These are phyloP conservation scores for Colletotrichum tofieldiae DNA, from an alignment of 2,329 filamentous ascomycete genomes.

Conservation along the genomic window DNA sequence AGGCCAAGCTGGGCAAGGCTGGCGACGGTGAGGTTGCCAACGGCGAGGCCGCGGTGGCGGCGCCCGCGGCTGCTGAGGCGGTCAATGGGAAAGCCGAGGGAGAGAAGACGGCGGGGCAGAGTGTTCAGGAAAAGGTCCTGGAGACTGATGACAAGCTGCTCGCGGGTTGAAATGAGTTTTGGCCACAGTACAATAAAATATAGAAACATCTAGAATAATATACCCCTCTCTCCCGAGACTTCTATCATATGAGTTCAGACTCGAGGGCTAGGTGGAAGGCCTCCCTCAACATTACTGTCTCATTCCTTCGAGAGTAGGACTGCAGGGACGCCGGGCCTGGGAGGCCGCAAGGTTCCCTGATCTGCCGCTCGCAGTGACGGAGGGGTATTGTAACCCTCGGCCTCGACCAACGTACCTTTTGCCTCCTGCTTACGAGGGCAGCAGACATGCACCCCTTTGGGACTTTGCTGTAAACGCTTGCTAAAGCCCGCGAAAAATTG, in stretches of 20 bases:
- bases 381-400: no score
- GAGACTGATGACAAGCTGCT: conserved; percentile 43
- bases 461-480: no score
- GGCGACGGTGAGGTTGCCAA: conserved; percentile 44
- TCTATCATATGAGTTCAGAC: neutral
- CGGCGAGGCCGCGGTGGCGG: conserved; percentile 20
- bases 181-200: neutral
- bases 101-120: conserved; percentile 18
- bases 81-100: conserved; percentile 3
- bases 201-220: conserved; percentile 5
- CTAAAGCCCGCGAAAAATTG: no score
- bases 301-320: neutral
- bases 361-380: no score
- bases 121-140: conserved; percentile 39
- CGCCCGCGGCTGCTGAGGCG: conserved; percentile 19
- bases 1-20: conserved; percentile 59
- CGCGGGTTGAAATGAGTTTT: conserved; percentile 23
- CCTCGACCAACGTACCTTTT: no score
- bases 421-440: no score
- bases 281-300: no score
- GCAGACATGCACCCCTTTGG: no score
- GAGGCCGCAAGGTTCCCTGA: neutral
- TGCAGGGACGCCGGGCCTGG: neutral
- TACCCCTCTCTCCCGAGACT: conserved; percentile 16
- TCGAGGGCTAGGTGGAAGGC: neutral